Evolutionary conservation across 805 yeast species (phyloP), one percentile per base, ranked within the genome.

Genomic region (Saccharomycopsis sp.): DNA sequence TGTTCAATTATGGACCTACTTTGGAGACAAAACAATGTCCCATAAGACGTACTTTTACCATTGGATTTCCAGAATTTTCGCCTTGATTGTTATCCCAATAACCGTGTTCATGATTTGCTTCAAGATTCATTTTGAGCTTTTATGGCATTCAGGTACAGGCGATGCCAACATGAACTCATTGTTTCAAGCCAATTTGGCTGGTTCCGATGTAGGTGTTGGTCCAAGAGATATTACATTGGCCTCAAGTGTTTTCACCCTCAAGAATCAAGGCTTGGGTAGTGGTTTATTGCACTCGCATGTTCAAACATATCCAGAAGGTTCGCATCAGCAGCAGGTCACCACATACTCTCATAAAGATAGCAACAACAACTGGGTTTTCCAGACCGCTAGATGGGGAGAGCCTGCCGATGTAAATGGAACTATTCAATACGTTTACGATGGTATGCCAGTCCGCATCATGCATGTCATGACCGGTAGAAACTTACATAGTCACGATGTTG

Each of bases 1-100:
- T 46, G 86, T 83, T 55, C 97, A 94, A 66, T 76, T 94, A 66
- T 94, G 97, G 96, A 77, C 74, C 65, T 82, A 81, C 70, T 81
- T 90, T 65, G 96, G 91, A 63, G 92, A 88, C 68, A 77, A 75
- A 65, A 67, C 77, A 12, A 68, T 87, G 63, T 64, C 79, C 2
- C 75, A 79, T 77, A 69, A 67, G 37, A 74, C 71, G 18, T 88
- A 87, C 65, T 53, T 71, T 14, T 71, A 66, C 62, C 90, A 85
- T 70, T 87, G 92, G 91, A 60, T 73, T 20, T 82, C 91, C 3
- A 78, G 95, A 71, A 73, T 77, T 50, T 21, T 83, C 41, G 82
- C 81, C n/a, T 75, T 88, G 64, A 83, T 88, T 55, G 63, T 83
- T 2, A 71, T 87, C 50, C 96, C 96, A 61, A 65, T 80, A 53